Evolutionary conservation across 345 rosid species (phyloP), one percentile per base, ranked within the genome.

Genomic region (Isatis tinctoria): DNA sequence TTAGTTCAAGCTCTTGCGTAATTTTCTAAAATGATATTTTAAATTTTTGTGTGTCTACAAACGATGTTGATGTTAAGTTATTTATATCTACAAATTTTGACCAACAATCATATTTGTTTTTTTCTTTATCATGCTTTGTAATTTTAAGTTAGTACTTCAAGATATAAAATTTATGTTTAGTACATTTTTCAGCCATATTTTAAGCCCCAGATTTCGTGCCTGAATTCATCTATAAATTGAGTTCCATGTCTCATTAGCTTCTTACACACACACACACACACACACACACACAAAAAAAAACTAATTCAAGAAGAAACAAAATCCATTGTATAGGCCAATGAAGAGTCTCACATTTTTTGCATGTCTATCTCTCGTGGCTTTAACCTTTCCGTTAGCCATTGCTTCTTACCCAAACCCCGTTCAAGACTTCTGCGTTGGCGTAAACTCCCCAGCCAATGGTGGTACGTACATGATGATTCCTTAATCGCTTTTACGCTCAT

Each of bases 361-460:
- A 36, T 0, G 8, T 47, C 6, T 70, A 2, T 60, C 67, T 47
- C 4, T 60, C 18, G 60, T 70, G 39, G 67, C 60, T 16, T 16
- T 70, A 28, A 70, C 48, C 20, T 8, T 70, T 35, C 5, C 59
- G 26, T 47, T 70, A 60, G 12, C 59, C 60, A 59, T 3, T 35
- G 60, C 74, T 60, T 60, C 67, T 2, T 67, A 70, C 10, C 74
- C 67, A 60, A 60, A 39, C 67, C 67, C 47, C 14, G 39, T 70
- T 59, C 74, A 60, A 6, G 74, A 70, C 74, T 70, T 70, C 4
- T 70, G 74, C 4, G 67, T 70, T 1, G 48, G 14, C 2, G 36
- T 37, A 12, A 16, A 60, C 39, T 47, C 37, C 20, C 14, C 67
- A 11, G 14, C 27, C 11, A 0, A 60, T 70, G 59, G 39, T 1